Evolutionary conservation across 139 green algal species (phyloP), one percentile per base, ranked within the genome.

Genomic region (Coccomyxa sp.): DNA sequence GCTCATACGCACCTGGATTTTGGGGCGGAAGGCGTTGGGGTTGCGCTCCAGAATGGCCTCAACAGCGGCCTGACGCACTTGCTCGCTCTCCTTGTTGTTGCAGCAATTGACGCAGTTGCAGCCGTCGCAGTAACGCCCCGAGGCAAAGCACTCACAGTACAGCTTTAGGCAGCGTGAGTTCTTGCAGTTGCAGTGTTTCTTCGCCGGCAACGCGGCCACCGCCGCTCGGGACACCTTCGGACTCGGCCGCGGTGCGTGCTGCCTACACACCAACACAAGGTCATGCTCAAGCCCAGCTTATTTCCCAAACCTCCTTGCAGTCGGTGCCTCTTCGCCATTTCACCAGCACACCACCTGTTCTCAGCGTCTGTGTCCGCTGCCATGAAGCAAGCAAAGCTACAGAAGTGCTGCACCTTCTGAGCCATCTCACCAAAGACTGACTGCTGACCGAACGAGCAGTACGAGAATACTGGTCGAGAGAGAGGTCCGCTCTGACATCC

Each of bases 181-280:
- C 86, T 97, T 97, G 93, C 95, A 98, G 86, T 97, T 98, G 92
- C 95, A 98, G 38, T 90, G 88, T 88, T 97, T 96, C 80, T 88
- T 88, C 60, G 58, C 57, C 30, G 32, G 68, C 25, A 23, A 58
- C 30, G 16, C 16, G 10, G 57, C 51, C 27, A 30, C 18, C 51
- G 57, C 51, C 16, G 25, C 58, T 18, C 18, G 13, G 1, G 79
- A 45, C 58, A 45, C 58, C 16, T 45, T 25, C 51, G 79, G 51
- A 57, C 28, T 28, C 51, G 58, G 51, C 25, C 58, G 30, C 57
- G 10, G 31, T 30, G 38, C 38, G 38, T 51, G 38, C 58, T 81
- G 74, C 82, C 71, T 81, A 51, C 45, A 60, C 9, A 23, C 31
- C 13, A 75, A 76, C 81, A 79, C 32, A 79, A n/a, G 32, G 31